Evolutionary conservation across 2,329 filamentous ascomycete genomes (phyloP).

Genomic region (Neophaeococcomyces mojaviensis): DNA sequence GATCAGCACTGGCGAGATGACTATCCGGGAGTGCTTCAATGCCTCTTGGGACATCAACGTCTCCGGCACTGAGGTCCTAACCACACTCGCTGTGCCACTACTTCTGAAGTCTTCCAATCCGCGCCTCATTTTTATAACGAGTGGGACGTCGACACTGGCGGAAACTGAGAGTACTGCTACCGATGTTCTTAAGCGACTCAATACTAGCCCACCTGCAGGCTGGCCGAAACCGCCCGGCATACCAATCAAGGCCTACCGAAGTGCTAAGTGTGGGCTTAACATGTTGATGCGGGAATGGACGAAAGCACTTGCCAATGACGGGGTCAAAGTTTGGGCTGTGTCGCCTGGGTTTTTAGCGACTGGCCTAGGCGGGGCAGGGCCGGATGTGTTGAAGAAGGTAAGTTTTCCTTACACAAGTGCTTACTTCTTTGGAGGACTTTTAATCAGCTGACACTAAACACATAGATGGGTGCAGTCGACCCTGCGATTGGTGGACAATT

Average conservation of each 20-base stretch:
- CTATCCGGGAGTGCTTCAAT: slow-evolving; percentile 38
- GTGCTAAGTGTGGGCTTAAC: slow-evolving; percentile 39
- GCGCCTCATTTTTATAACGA: slow-evolving; percentile 44
- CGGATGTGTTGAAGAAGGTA: slow-evolving; percentile 19
- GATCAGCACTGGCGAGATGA: slow-evolving; percentile 23
- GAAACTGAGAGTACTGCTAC: slow-evolving; percentile 20
- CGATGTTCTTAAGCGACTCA: slow-evolving; percentile 18
- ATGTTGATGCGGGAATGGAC: slow-evolving; percentile 44
- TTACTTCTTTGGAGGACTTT: slow-evolving; percentile 15
- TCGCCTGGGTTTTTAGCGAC: slow-evolving; percentile 46
- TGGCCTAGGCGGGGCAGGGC: slow-evolving; percentile 30
- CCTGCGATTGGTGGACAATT: slow-evolving; percentile 26
- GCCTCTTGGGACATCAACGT: slow-evolving; percentile 46
- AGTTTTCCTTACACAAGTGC: too few relatives aligned
- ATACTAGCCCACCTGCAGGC: slow-evolving; percentile 22
- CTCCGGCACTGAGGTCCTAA: slow-evolving; percentile 40
- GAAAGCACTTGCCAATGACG: slow-evolving; percentile 39
- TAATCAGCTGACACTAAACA: slow-evolving; percentile 17
- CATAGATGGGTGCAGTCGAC: slow-evolving; percentile 26
- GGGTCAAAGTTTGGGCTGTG: slow-evolving; percentile 45
- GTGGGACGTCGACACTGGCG: slow-evolving; percentile 33
- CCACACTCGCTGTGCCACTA: slow-evolving; percentile 45
- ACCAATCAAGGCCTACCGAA: slow-evolving; percentile 29
- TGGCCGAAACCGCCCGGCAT: slow-evolving; percentile 35
- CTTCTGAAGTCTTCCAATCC: slow-evolving; percentile 41